These are phyloP conservation scores for Boechera stricta DNA, from an alignment of 345 rosid species.

Conservation along the genomic window DNA sequence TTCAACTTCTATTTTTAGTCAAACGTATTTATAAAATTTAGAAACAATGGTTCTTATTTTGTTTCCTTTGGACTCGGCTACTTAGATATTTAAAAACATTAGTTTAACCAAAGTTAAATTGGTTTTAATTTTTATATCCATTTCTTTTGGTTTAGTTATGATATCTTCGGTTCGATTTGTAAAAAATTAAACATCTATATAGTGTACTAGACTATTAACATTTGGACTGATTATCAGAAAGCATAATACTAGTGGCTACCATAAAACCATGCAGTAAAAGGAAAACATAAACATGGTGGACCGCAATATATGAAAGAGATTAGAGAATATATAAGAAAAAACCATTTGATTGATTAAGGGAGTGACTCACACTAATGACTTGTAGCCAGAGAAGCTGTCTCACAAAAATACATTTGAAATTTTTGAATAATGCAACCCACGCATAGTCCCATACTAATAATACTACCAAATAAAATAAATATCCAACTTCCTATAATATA, in stretches of 20 bases:
- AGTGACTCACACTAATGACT: conserved; percentile 34
- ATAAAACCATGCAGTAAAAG: conserved; percentile 24
- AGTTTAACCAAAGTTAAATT: not conserved
- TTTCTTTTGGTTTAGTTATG: not conserved
- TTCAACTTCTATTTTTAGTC: not conserved
- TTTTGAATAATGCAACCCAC: conserved; percentile 39
- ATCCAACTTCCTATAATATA: conserved; percentile 24
- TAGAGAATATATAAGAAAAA: conserved; percentile 35
- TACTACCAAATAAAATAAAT: conserved; percentile 38
- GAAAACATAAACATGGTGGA: conserved; percentile 30
- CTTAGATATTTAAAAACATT: too few species aligned
- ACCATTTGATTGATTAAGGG: conserved; percentile 36
- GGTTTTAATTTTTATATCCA: too few species aligned
- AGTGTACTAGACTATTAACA: not conserved
- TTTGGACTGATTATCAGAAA: conserved; percentile 12
- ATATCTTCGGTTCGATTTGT: not conserved
- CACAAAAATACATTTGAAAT: conserved; percentile 42
- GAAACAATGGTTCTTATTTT: not conserved
- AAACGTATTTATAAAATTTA: not conserved
- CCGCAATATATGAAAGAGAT: conserved; percentile 24
- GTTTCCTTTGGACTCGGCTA: not conserved
- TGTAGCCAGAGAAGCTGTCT: conserved; percentile 44
- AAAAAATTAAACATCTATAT: not conserved
- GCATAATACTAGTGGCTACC: conserved; percentile 1
- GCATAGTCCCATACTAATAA: conserved; percentile 42